These are phyloP conservation scores for Ampelocalamus luodianensis DNA, from an alignment of 176 grass and related monocot genomes.

Conservation along the genomic window DNA sequence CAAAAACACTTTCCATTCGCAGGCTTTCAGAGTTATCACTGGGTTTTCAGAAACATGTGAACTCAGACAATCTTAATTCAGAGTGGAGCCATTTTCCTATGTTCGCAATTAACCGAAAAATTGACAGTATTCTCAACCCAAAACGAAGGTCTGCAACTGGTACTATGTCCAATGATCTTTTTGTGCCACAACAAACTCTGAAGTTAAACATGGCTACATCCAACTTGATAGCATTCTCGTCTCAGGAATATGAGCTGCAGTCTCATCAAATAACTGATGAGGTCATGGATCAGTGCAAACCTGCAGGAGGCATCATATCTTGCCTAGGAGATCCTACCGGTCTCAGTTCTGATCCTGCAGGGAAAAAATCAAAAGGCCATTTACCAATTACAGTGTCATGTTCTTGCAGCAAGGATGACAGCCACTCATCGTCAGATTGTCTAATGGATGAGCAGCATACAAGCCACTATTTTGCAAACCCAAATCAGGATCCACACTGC, in stretches of 20 bases:
- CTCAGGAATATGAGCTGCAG: conserved; percentile 39
- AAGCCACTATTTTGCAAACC: conserved; percentile 41
- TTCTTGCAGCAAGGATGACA: conserved; percentile 47
- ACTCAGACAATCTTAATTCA: conserved; percentile 45
- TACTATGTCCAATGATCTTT: conserved; percentile 28
- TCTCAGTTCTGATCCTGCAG: conserved; percentile 38
- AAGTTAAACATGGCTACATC: conserved; percentile 47
- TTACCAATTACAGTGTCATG: conserved; percentile 41
- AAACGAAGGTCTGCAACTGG: conserved; percentile 35
- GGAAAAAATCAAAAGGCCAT: conserved; percentile 40
- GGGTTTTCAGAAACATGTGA: conserved; percentile 42
- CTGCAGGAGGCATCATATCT: conserved; percentile 29
- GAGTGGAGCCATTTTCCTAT: conserved; percentile 62
- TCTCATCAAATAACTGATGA: conserved; percentile 33
- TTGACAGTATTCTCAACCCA: conserved; percentile 52
- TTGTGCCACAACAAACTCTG: conserved; percentile 40
- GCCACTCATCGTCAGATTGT: conserved; percentile 42
- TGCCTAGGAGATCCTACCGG: conserved; percentile 32
- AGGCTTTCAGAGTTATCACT: conserved; percentile 45
- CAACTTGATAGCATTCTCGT: conserved; percentile 41
- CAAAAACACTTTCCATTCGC: conserved; percentile 53
- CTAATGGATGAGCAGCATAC: conserved; percentile 33
- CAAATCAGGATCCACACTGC: conserved; percentile 25
- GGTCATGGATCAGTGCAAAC: conserved; percentile 36
- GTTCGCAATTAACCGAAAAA: conserved; percentile 61